Percentiles rank a stretch among this genome's conserved stretches.
Conservation (phyloP, 208 protist species). For the Leishmania major region DNA sequence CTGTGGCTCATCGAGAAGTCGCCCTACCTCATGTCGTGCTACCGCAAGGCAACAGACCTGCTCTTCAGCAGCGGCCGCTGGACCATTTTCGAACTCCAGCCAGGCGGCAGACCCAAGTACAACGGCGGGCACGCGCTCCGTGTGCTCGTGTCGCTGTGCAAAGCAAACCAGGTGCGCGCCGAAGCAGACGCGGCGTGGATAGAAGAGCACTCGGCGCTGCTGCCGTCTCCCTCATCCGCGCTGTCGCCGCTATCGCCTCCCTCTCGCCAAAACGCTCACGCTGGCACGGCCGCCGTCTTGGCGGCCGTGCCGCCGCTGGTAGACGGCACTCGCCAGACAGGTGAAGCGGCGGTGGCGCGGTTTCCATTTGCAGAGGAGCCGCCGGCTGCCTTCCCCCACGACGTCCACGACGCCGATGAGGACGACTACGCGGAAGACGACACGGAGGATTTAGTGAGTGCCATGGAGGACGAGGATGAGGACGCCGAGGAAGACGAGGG, state of each 20-base stretch:
- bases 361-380: not conserved
- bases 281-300: not conserved
- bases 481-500: slow-evolving; percentile 9
- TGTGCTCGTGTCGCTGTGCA: slow-evolving; percentile 63
- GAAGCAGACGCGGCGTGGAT: slow-evolving; percentile 34
- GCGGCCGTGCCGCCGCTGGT: not conserved
- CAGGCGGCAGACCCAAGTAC: slow-evolving; percentile 53
- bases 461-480: slow-evolving; percentile 12
- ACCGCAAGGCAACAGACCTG: slow-evolving; percentile 61
- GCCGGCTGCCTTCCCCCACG: not conserved
- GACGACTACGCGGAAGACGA: slow-evolving; percentile 1
- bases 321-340: not conserved
- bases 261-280: not conserved
- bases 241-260: not conserved
- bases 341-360: not conserved
- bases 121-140: slow-evolving; percentile 28
- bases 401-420: not conserved
- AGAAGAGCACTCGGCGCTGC: slow-evolving; percentile 12
- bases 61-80: slow-evolving; percentile 81
- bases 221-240: not conserved
- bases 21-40: slow-evolving; percentile 58
- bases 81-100: slow-evolving; percentile 74
- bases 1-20: slow-evolving; percentile 65
- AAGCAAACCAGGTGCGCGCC: slow-evolving; percentile 31
- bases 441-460: slow-evolving; percentile 15